phyloP scores from a whole-genome alignment of 2,329 filamentous ascomycete genomes.

The Penicillium polonicum region DNA sequence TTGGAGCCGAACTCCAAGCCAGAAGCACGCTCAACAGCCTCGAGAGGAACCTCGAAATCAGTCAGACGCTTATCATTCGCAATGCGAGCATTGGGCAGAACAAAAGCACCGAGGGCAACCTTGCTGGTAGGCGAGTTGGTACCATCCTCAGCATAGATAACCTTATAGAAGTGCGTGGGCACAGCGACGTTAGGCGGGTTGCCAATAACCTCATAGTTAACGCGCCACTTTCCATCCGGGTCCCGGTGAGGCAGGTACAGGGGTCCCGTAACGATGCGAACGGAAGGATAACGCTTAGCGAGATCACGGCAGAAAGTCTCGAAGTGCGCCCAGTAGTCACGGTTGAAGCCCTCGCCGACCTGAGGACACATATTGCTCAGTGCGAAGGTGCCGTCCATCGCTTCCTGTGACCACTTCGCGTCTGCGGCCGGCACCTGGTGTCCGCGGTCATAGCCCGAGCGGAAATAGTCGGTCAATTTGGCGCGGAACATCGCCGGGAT shows the following conservation, averaged over 20 bases:
- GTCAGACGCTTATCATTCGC: slow-evolving; percentile 80
- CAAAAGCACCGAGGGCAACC: slow-evolving; percentile 90
- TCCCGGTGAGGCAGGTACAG: slow-evolving; percentile 87
- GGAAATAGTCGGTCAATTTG: slow-evolving; percentile 88
- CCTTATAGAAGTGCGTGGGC: slow-evolving; percentile 98
- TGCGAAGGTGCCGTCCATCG: slow-evolving; percentile 94
- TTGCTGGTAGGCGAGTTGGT: slow-evolving; percentile 57
- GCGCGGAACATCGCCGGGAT: slow-evolving; percentile 88
- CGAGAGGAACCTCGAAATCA: slow-evolving; percentile 93
- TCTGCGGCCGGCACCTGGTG: slow-evolving; percentile 97
- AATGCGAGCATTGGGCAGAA: slow-evolving; percentile 88
- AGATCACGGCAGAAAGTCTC: slow-evolving; percentile 93
- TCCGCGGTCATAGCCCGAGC: slow-evolving; percentile 90
- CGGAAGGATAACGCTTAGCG: slow-evolving; percentile 75
- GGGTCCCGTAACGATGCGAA: slow-evolving; percentile 89
- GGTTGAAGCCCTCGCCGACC: slow-evolving; percentile 96
- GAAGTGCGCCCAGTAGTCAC: slow-evolving; percentile 98
- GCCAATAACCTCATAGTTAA: slow-evolving; percentile 93
- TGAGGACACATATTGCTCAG: slow-evolving; percentile 98
- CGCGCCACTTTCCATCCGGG: slow-evolving; percentile 90
- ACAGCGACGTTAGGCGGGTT: slow-evolving; percentile 91
- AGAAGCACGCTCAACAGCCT: slow-evolving; percentile 86
- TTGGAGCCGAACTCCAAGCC: slow-evolving; percentile 87
- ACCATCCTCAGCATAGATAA: slow-evolving; percentile 92
- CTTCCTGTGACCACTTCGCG: slow-evolving; percentile 88